Evolutionary conservation across 805 yeast genomes (phyloP).

Genomic region (Wickerhamiella cacticola): DNA sequence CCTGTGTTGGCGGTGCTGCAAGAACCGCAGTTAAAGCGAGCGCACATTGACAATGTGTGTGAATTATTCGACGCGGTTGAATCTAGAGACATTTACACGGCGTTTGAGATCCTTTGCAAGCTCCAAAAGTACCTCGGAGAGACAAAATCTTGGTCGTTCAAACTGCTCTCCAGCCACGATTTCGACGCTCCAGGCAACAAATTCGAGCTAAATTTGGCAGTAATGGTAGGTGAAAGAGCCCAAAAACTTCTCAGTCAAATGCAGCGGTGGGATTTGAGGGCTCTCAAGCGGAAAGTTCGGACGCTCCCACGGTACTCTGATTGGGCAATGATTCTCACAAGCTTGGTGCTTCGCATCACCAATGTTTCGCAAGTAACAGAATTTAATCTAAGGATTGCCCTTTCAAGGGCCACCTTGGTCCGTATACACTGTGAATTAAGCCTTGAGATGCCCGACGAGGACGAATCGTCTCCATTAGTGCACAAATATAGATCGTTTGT

Average conservation of each 20-base stretch:
- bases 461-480: conserved; percentile 19
- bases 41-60: conserved; percentile 15
- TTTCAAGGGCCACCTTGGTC: conserved; percentile 25
- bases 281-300: conserved; percentile 23
- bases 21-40: conserved; percentile 10
- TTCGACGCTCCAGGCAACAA: conserved; percentile 20
- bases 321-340: conserved; percentile 25
- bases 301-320: conserved; percentile 21
- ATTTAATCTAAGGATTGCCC: conserved; percentile 24
- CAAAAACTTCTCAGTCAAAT: conserved; percentile 21
- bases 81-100: conserved; percentile 13
- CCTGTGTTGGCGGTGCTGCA: conserved; percentile 15
- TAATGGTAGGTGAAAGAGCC: conserved; percentile 21
- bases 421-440: conserved; percentile 26
- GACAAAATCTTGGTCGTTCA: conserved; percentile 25
- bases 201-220: conserved; percentile 25
- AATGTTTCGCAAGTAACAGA: conserved; percentile 22
- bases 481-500: conserved; percentile 24
- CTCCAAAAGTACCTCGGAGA: conserved; percentile 21
- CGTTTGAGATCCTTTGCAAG: conserved; percentile 12
- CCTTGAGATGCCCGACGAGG: conserved; percentile 13
- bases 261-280: conserved; percentile 23
- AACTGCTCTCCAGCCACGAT: conserved; percentile 22
- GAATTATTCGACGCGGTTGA: conserved; percentile 13
- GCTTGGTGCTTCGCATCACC: conserved; percentile 25